Conservation (phyloP, 495 filamentous ascomycete genomes). For the Penicillium chermesinum region DNA sequence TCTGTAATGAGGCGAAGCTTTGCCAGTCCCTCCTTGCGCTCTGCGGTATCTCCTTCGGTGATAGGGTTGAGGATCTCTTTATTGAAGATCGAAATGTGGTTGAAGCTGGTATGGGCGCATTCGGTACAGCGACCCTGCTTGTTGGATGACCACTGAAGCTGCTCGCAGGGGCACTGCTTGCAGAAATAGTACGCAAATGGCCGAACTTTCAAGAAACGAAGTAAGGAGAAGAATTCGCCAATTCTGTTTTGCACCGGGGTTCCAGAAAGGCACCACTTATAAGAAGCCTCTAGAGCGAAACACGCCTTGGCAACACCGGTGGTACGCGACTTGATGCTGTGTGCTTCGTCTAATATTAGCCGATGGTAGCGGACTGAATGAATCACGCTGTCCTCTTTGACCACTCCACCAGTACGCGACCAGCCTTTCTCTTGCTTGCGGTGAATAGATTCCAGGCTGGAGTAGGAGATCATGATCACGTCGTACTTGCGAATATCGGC, state of each 20-base stretch:
- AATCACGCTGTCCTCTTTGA: conserved; percentile 81
- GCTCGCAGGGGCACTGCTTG: conserved; percentile 71
- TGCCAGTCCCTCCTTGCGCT: conserved; percentile 60
- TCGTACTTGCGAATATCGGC: conserved; percentile 76
- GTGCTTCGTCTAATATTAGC: conserved; percentile 91
- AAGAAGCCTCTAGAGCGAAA: conserved; percentile 77
- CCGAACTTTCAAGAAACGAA: conserved; percentile 80
- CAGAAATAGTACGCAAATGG: conserved; percentile 94
- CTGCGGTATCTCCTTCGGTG: conserved; percentile 47
- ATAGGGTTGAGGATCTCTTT: conserved; percentile 87
- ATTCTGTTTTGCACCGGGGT: conserved; percentile 96
- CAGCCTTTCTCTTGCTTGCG: conserved; percentile 91
- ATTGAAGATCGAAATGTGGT: conserved; percentile 93
- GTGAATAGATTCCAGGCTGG: conserved; percentile 83
- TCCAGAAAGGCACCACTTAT: conserved; percentile 93
- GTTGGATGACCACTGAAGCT: conserved; percentile 77
- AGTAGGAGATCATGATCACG: conserved; percentile 96
- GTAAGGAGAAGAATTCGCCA: conserved; percentile 91
- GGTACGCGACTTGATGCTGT: conserved; percentile 85
- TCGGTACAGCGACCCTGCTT: conserved; percentile 58
- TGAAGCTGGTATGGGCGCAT: conserved; percentile 66
- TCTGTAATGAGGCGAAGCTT: conserved; percentile 84
- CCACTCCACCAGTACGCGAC: conserved; percentile 65
- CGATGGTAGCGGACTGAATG: conserved; percentile 86
- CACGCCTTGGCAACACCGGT: conserved; percentile 92